These are phyloP conservation scores for Boletus sp. DNA, from an alignment of 768 basidiomycete species.

Conservation along the genomic window DNA sequence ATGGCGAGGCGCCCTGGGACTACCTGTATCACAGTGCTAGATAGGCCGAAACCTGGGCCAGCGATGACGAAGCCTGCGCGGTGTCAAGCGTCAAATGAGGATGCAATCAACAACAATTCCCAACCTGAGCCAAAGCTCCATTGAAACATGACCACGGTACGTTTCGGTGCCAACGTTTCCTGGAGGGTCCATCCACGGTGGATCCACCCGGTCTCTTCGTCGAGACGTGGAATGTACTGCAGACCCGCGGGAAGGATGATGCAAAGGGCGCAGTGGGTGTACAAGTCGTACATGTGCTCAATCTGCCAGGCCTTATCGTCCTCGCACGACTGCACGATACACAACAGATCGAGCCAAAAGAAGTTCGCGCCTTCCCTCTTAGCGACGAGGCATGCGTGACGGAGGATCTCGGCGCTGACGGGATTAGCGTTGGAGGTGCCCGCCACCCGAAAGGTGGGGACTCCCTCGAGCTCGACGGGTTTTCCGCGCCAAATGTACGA, in stretches of 20 bases:
- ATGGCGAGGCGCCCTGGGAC: background rate
- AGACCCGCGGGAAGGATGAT: background rate
- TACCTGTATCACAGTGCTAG: background rate
- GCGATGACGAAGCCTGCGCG: background rate
- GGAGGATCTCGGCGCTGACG: background rate
- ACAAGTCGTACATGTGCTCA: background rate
- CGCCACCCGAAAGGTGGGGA: background rate
- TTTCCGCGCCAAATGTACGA: background rate
- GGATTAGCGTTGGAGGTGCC: background rate
- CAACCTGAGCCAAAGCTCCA: background rate
- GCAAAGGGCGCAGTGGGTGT: background rate
- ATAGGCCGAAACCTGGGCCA: background rate
- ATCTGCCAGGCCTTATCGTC: constrained; percentile 1
- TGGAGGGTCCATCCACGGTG: background rate
- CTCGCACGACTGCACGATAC: background rate
- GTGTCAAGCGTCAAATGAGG: background rate
- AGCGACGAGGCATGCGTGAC: background rate
- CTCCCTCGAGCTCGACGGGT: background rate
- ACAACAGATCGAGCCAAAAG: background rate
- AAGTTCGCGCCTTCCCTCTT: background rate
- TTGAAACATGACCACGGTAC: background rate
- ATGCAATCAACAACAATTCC: background rate
- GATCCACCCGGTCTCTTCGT: background rate
- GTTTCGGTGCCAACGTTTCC: background rate
- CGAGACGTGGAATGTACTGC: background rate